Conservation (phyloP, 257 asterid genomes). For the Cynanchum wilfordii region DNA sequence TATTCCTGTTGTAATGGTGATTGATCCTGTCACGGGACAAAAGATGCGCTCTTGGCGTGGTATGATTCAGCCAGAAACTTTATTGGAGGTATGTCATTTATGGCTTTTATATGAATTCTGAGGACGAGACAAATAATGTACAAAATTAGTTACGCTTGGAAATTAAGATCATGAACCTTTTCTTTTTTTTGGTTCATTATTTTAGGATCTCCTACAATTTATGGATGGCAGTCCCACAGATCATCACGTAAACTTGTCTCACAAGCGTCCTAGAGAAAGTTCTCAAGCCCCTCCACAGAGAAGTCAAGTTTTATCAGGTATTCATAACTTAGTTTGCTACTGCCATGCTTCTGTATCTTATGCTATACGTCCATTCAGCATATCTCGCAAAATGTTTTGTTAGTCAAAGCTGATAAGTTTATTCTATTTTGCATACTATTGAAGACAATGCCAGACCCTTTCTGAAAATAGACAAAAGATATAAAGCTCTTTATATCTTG, state of each 20-base stretch:
- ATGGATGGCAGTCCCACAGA: slow-evolving; percentile 92
- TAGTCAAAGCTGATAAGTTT: not conserved
- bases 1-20: slow-evolving; percentile 66
- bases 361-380: not conserved
- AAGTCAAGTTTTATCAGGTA: slow-evolving; percentile 13
- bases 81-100: slow-evolving; percentile 63
- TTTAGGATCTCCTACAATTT: slow-evolving; percentile 80
- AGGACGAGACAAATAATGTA: not conserved
- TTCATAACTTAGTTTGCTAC: not conserved
- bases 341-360: not conserved
- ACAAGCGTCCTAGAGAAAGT: slow-evolving; percentile 89
- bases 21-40: slow-evolving; percentile 96
- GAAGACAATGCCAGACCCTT: not conserved
- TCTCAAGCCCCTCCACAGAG: slow-evolving; percentile 39
- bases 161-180: not conserved
- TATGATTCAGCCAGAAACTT: slow-evolving; percentile 89
- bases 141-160: not conserved
- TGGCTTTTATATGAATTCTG: not conserved
- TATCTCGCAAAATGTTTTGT: not conserved
- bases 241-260: slow-evolving; percentile 56
- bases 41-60: slow-evolving; percentile 92
- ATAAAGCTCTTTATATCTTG: not conserved
- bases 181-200: slow-evolving; percentile 2
- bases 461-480: not conserved
- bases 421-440: not conserved